Evolutionary conservation across 352 stramenopile species (phyloP).

Genomic region (Phytophthora constricta): DNA sequence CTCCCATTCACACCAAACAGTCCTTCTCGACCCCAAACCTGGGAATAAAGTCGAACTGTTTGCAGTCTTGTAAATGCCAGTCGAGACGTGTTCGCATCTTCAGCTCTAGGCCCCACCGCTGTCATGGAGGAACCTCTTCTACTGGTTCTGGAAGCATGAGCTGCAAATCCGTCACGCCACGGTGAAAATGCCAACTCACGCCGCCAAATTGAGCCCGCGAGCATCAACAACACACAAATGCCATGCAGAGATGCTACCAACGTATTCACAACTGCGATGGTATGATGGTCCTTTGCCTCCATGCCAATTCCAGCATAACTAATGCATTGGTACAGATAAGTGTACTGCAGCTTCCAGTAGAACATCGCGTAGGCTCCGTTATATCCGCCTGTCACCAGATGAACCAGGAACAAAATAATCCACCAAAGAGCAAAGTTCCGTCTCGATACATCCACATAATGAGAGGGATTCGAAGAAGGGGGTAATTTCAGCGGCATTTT

Average conservation of each 20-base stretch:
- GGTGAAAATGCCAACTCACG: conserved; percentile 14
- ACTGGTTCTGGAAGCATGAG: neutral
- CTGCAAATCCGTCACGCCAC: neutral
- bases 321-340: conserved; percentile 18
- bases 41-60: conserved; percentile 14
- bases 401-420: conserved; percentile 12
- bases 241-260: conserved; percentile 30
- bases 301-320: conserved; percentile 30
- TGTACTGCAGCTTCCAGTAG: conserved; percentile 28
- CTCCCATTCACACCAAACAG: conserved; percentile 26
- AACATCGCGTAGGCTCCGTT: conserved; percentile 27
- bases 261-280: conserved; percentile 25
- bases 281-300: conserved; percentile 12
- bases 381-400: conserved; percentile 19
- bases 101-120: neutral
- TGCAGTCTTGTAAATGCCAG: conserved; percentile 5
- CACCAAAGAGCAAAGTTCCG: conserved; percentile 20
- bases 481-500: neutral
- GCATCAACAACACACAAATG: conserved; percentile 13
- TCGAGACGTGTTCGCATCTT: conserved; percentile 5
- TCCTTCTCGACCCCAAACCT: conserved; percentile 16
- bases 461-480: neutral
- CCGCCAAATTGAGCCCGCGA: conserved; percentile 11
- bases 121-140: neutral
- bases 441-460: conserved; percentile 15